phyloP scores from a whole-genome alignment of 2,329 filamentous ascomycete genomes.

The Myrmaecium sp. region DNA sequence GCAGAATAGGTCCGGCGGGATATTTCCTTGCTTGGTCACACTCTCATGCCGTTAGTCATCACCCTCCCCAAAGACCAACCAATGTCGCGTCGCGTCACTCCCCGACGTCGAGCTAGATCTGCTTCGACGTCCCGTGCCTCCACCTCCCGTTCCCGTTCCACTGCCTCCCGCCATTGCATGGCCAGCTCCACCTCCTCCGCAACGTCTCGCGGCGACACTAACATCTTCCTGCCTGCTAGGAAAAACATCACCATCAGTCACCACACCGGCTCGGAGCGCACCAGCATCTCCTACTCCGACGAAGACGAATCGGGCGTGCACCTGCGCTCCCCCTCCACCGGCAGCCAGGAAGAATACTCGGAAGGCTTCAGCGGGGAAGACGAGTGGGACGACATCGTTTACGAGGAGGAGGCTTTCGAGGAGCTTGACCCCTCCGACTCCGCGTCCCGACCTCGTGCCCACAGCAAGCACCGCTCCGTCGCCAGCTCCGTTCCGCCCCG shows the following conservation, averaged over 20 bases:
- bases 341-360: conserved; percentile 16
- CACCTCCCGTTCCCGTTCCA: conserved; percentile 7
- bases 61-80: conserved; percentile 18
- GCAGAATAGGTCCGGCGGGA: conserved; percentile 20
- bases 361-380: conserved; percentile 15
- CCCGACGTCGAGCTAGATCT: conserved; percentile 14
- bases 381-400: conserved; percentile 17
- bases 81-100: conserved; percentile 13
- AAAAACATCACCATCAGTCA: conserved; percentile 23
- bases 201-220: conserved; percentile 17
- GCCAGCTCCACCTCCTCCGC: conserved; percentile 13
- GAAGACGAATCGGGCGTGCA: conserved; percentile 17
- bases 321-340: conserved; percentile 11
- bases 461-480: conserved; percentile 12
- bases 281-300: conserved; percentile 12
- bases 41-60: conserved; percentile 26
- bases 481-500: conserved; percentile 13
- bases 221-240: conserved; percentile 19
- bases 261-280: conserved; percentile 19
- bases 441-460: conserved; percentile 24
- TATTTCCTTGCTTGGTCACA: conserved; percentile 13
- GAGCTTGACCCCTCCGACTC: conserved; percentile 33
- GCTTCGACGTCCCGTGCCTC: conserved; percentile 8
- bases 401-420: conserved; percentile 25
- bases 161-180: conserved; percentile 8